A percentile compares a stretch with the other conserved stretches of the same genome.
These are phyloP conservation scores for Babesia ovata DNA, from an alignment of 169 alveolate genomes.

Conservation along the genomic window DNA sequence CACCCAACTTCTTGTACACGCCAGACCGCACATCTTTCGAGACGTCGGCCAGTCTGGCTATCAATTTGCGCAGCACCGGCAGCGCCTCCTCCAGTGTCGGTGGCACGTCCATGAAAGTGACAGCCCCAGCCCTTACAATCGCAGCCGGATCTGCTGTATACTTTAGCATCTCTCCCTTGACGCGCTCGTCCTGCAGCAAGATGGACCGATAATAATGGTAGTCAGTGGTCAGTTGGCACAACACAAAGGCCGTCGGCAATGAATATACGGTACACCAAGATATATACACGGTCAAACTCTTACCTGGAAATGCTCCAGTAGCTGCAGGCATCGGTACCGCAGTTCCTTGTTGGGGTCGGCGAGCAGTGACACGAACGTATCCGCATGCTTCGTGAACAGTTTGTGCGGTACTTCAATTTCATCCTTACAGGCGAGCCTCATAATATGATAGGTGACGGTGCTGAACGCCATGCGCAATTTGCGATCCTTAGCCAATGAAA, in stretches of 20 bases:
- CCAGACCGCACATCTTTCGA: conserved; percentile 35
- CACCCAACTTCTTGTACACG: conserved; percentile 37
- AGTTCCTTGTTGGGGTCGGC: conserved; percentile 60
- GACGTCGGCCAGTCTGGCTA: conserved; percentile 31
- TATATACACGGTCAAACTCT: neutral
- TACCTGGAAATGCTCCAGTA: conserved; percentile 36
- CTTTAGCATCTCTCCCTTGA: conserved; percentile 2
- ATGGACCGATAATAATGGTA: neutral
- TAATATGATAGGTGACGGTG: conserved; percentile 46
- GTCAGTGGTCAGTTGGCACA: too few relatives aligned
- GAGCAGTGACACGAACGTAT: conserved; percentile 63
- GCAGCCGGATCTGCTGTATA: conserved; percentile 22
- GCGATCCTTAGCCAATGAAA: conserved; percentile 65
- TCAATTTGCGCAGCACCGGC: conserved; percentile 16
- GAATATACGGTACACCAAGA: neutral
- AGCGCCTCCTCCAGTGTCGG: conserved; percentile 2
- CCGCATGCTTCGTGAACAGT: conserved; percentile 67
- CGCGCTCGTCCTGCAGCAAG: conserved; percentile 10
- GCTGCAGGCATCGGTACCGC: conserved; percentile 40
- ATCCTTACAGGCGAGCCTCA: conserved; percentile 65
- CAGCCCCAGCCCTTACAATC: conserved; percentile 32
- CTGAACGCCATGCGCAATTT: conserved; percentile 64
- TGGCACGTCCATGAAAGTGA: conserved; percentile 13
- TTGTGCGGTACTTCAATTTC: conserved; percentile 68
- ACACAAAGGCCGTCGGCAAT: neutral